Base-by-base conservation (phyloP, 2,329 filamentous ascomycete genomes). In the Botryotinia narcissicola region DNA sequence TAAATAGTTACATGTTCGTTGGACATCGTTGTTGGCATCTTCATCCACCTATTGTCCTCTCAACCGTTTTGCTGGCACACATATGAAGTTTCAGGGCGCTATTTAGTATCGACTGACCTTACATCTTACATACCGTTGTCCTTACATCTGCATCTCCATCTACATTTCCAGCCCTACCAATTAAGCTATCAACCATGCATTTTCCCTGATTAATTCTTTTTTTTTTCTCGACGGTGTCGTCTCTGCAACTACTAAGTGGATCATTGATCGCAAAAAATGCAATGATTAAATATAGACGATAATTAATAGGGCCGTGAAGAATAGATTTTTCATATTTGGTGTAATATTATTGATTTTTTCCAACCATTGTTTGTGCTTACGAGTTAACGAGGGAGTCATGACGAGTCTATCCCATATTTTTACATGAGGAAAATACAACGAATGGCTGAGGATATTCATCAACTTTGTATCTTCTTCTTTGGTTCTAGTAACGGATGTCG, bases 111-210 rank as follows among this genome's bases (percentile, higher is more conserved):
- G 22, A 61, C 10, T 44, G 42, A 44, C 37, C 35, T n/a, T 9
- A 32, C 51, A n/a, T 32, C 32, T n/a, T 16, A 32, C n/a, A 37
- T 9, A 35, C 51, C 57, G 46, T 35, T 44, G 46, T 69, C 10
- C 29, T 29, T 61, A 42, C 54, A 61, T 35, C 29, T 32, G 62
- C 62, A 64, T 46, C 42, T 22, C 18, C 44, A 29, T 37, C 18
- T 62, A 46, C n/a, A 66, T 57, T 40, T 48, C 71, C 62, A 72
- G 71, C 71, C 71, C 71, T 72, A 72, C 62, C 62, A 68, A 29
- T 57, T 16, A 42, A 37, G n/a, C 70, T 18, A 18, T 42, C 4
- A 29, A 48, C 22, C 44, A 63, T 71, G 60, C 57, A 71, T 64
- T 25, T 10, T n/a, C 44, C 35, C 16, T 71, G 44, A 25, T 18